Percentiles rank a stretch among this genome's conserved stretches.
These are phyloP conservation scores for Claviceps africana DNA, from an alignment of 2,329 filamentous ascomycete species.

Conservation along the genomic window DNA sequence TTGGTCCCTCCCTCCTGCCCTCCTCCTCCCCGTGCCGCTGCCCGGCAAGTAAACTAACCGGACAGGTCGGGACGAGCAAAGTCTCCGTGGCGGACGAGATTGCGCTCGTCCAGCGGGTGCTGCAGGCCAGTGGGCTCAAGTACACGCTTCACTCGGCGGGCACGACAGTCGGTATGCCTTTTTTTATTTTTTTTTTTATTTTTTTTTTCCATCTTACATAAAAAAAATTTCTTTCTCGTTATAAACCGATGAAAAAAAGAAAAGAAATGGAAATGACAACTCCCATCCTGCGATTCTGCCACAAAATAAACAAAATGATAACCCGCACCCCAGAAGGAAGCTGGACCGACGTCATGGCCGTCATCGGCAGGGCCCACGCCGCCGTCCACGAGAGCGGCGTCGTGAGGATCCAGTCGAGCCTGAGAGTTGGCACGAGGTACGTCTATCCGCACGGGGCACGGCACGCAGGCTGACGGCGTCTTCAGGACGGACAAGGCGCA, in stretches of 20 bases:
- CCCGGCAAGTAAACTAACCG: too few species aligned
- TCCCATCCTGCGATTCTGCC: too few species aligned
- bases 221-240: too few species aligned
- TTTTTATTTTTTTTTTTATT: too few species aligned
- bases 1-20: constrained; percentile 23
- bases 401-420: constrained; percentile 73
- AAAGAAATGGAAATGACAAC: too few species aligned
- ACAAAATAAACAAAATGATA: neutral
- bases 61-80: constrained; percentile 62
- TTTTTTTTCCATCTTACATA: too few species aligned
- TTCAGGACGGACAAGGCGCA: constrained; percentile 72
- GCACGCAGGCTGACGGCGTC: too few species aligned
- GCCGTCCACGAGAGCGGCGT: constrained; percentile 66
- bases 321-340: constrained; percentile 53
- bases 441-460: too few species aligned
- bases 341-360: constrained; percentile 76
- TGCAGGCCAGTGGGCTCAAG: constrained; percentile 66
- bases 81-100: constrained; percentile 71
- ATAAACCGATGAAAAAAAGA: too few species aligned
- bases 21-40: too few species aligned
- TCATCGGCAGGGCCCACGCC: constrained; percentile 76
- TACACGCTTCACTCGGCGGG: constrained; percentile 90
- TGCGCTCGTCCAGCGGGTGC: constrained; percentile 72
- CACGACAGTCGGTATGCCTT: constrained; percentile 68
- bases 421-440: constrained; percentile 68